phyloP scores from a whole-genome alignment of 2,329 filamentous ascomycete genomes.

The Metarhizium guizhouense region DNA sequence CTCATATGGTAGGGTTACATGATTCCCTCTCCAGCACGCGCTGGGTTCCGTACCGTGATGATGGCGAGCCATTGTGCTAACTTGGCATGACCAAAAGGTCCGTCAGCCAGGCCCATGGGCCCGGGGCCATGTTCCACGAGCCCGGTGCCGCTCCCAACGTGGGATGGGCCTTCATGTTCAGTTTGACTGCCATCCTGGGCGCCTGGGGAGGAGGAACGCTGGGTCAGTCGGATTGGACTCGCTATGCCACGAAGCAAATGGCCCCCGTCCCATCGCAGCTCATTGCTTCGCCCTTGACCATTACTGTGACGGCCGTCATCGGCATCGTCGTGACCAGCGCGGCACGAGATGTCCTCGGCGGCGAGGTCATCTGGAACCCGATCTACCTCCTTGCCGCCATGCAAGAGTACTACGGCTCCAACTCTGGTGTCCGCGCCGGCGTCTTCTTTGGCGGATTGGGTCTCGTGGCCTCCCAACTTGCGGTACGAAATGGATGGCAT shows the following conservation, averaged over 20 bases:
- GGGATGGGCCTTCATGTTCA: constrained; percentile 22
- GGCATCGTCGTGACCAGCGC: too few relatives aligned
- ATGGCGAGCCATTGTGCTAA: background rate
- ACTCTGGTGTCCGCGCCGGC: constrained; percentile 13
- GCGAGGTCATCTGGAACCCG: too few relatives aligned
- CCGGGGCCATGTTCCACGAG: constrained; percentile 14
- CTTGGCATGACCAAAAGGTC: constrained; percentile 11
- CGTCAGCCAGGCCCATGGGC: constrained; percentile 12
- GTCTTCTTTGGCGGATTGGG: constrained; percentile 17
- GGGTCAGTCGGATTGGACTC: constrained; percentile 20
- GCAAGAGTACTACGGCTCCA: constrained; percentile 18
- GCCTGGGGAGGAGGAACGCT: constrained; percentile 17
- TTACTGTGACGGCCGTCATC: too few relatives aligned
- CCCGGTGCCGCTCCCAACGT: constrained; percentile 11
- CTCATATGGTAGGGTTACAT: too few relatives aligned
- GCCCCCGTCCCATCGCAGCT: constrained; percentile 15
- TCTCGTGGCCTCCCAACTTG: constrained; percentile 17
- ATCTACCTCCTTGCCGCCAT: constrained; percentile 6
- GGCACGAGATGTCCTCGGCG: too few relatives aligned
- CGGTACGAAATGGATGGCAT: constrained; percentile 7
- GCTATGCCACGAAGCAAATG: constrained; percentile 12
- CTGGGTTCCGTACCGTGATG: too few relatives aligned
- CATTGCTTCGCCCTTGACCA: constrained; percentile 14
- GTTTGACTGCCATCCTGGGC: constrained; percentile 19
- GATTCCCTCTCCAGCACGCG: too few relatives aligned